Evolutionary conservation across 768 basidiomycete species (phyloP).

Genomic region (Strobilomyces echinocephalus): DNA sequence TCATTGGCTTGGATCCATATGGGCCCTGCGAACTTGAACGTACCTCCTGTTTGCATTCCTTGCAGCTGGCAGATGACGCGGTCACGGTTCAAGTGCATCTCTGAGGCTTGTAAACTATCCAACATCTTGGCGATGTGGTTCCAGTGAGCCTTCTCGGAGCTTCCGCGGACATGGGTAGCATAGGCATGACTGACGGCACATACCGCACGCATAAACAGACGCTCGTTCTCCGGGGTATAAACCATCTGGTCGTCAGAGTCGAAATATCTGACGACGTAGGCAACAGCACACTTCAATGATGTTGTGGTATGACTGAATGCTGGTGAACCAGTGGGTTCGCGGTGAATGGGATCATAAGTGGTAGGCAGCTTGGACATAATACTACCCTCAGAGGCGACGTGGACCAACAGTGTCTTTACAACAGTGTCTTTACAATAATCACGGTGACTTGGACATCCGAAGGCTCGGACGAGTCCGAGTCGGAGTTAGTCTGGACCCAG

Average conservation of each 20-base stretch:
- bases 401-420: too few relatives aligned
- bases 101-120: background rate
- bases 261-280: background rate
- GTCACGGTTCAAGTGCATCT: background rate
- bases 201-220: background rate
- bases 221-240: background rate
- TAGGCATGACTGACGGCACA: background rate
- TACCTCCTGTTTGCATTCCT: background rate
- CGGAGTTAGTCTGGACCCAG: too few relatives aligned
- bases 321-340: background rate
- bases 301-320: background rate
- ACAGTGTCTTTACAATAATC: too few relatives aligned
- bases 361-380: too few relatives aligned
- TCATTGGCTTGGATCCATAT: background rate
- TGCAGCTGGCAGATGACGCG: background rate
- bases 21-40: background rate
- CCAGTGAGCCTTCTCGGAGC: background rate
- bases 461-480: too few relatives aligned
- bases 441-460: too few relatives aligned
- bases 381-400: too few relatives aligned
- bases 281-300: background rate
- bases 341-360: too few relatives aligned
- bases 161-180: background rate
- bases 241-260: background rate
- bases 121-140: background rate